These are phyloP conservation scores for Phytophthora pini DNA, from an alignment of 352 stramenopile genomes.

Conservation along the genomic window DNA sequence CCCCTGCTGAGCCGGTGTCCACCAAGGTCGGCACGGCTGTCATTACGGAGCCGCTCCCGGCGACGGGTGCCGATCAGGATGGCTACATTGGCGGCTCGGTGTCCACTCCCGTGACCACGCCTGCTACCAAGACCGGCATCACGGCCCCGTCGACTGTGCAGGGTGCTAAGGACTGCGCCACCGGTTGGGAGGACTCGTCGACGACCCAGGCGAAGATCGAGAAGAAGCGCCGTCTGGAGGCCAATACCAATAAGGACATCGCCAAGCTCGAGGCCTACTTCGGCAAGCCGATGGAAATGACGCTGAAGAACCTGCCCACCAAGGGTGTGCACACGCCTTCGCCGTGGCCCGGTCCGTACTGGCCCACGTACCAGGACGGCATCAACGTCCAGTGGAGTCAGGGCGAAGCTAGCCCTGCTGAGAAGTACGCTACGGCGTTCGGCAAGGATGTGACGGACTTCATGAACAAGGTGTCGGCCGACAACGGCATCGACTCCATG, in stretches of 20 bases:
- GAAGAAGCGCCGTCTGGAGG: constrained; percentile 30
- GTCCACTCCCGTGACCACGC: constrained; percentile 1
- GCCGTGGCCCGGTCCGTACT: constrained; percentile 65
- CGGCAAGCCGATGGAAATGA: constrained; percentile 31
- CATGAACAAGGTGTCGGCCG: constrained; percentile 43
- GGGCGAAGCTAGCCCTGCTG: constrained; percentile 24
- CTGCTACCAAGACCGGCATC: constrained; percentile 16
- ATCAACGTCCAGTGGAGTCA: constrained; percentile 53
- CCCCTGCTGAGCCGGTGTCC: constrained; percentile 18
- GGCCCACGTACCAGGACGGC: constrained; percentile 60
- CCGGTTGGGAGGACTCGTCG: constrained; percentile 28
- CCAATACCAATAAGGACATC: constrained; percentile 28
- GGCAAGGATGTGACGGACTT: constrained; percentile 40
- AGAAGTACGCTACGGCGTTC: constrained; percentile 63
- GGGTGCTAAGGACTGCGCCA: constrained; percentile 32
- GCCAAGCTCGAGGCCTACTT: constrained; percentile 36
- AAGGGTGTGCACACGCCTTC: constrained; percentile 14
- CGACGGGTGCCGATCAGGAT: constrained; percentile 14
- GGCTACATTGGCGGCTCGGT: constrained; percentile 1
- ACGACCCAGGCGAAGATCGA: constrained; percentile 5
- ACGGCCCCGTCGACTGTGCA: constrained; percentile 2
- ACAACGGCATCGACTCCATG: constrained; percentile 42
- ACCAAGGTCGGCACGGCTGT: constrained; percentile 26
- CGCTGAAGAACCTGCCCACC: constrained; percentile 31
- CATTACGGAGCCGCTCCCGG: constrained; percentile 8